Evolutionary conservation across 768 basidiomycete genomes (phyloP), one percentile per base, ranked within the genome.

Genomic region (Tubosaeta sp.): DNA sequence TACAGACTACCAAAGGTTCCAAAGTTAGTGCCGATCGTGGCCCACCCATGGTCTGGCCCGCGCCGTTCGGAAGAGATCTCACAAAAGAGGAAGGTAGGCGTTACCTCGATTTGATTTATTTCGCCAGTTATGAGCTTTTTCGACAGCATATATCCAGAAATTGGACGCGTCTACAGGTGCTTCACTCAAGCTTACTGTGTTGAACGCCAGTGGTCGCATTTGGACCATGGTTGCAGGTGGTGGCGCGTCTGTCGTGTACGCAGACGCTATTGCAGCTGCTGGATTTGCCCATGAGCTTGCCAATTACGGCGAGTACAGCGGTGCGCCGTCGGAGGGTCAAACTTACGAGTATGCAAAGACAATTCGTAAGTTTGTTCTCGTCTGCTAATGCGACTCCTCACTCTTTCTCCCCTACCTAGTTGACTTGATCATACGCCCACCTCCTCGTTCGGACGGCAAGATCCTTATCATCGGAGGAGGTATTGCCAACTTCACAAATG

Each of bases 171-270:
- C 91, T 19, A 99, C 97, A 39, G 95, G 97, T 76, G 94, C 97
- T 62, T 97, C 94, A 9, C 86, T 99, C 68, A 99, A 99, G 71
- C 82, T 99, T 42, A 99, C 97, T 38, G 95, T 99, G 48, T 77
- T 99, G 63, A 97, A 98, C 72, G 72, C 89, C 49, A 87, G 91
- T 67, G 97, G 95, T 54, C 88, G 95, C 56, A 84, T 99, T 59
- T 99, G 97, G 97, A 98, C 97, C 61, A 98, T 98, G 95, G 97
- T 99, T 51, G 95, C 97, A 50, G 97, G 95, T 75, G 97, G 97
- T 66, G 92, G 92, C 77, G 82, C 83, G 19, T 82, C 79, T 7
- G 82, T 84, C 56, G 81, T 84, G 38, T 85, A 84, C 64, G 78
- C 76, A 7, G 87, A 89, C 57, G 87, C 88, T 58, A 89, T 89